These are phyloP conservation scores for Coemansia sp. DNA, from an alignment of 192 early-diverging fungal species.

Conservation along the genomic window DNA sequence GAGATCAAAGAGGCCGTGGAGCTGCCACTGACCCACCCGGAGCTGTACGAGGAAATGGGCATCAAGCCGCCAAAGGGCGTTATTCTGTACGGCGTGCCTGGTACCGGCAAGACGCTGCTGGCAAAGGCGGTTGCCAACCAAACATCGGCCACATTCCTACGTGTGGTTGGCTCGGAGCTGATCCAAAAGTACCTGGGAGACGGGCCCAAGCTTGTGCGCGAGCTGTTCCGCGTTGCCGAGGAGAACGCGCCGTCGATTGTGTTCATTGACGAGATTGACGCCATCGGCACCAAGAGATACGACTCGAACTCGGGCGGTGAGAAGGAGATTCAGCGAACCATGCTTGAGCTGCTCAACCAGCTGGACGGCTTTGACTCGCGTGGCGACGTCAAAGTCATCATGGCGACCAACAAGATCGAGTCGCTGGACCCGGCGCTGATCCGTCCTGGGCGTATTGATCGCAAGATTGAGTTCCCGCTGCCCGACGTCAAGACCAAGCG, in stretches of 20 bases:
- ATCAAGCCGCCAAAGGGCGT: conserved; percentile 98
- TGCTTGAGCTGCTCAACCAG: conserved; percentile 97
- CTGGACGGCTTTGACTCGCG: conserved; percentile 96
- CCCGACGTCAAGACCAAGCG: conserved; percentile 97
- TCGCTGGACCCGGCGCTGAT: conserved; percentile 96
- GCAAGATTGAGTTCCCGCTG: conserved; percentile 99
- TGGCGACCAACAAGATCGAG: conserved; percentile 98
- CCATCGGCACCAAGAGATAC: conserved; percentile 96
- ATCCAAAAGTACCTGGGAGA: conserved; percentile 99
- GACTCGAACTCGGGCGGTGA: conserved; percentile 94
- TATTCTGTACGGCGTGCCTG: conserved; percentile 92
- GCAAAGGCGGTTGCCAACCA: conserved; percentile 99
- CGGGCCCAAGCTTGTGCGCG: conserved; percentile 95
- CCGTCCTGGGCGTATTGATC: conserved; percentile 94
- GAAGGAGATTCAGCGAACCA: conserved; percentile 94
- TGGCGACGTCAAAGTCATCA: conserved; percentile 97
- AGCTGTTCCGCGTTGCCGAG: conserved; percentile 93
- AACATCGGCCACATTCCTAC: conserved; percentile 95
- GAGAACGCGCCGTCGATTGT: conserved; percentile 97
- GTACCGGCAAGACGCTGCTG: conserved; percentile 89
- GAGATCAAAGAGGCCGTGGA: conserved; percentile 99
- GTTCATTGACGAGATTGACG: conserved; percentile 99
- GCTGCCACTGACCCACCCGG: conserved; percentile 93
- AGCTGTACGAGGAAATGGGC: conserved; percentile 98
- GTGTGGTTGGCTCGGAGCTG: conserved; percentile 94